phyloP scores from a whole-genome alignment of 2,329 filamentous ascomycete species.

The Neonectria faginata region DNA sequence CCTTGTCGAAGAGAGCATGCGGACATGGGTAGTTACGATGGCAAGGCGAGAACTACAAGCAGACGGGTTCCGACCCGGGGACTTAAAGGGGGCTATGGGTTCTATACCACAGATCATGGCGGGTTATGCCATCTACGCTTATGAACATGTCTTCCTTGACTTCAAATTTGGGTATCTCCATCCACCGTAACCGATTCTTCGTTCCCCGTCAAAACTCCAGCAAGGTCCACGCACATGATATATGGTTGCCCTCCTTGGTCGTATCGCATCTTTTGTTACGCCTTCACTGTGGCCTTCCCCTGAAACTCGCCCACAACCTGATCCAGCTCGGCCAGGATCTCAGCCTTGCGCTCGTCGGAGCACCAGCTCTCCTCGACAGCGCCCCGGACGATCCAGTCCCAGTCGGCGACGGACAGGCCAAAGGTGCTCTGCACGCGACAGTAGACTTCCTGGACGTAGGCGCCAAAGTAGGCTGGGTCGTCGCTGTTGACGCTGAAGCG shows the following conservation, averaged over 20 bases:
- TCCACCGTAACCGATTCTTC: background rate
- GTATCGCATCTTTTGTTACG: background rate
- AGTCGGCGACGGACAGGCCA: slow-evolving; percentile 70
- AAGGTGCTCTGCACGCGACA: slow-evolving; percentile 81
- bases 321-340: slow-evolving; percentile 62
- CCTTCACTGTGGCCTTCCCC: slow-evolving; percentile 18
- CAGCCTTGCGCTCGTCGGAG: slow-evolving; percentile 68
- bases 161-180: slow-evolving; percentile 14
- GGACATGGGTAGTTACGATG: slow-evolving; percentile 2
- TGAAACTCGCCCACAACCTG: slow-evolving; percentile 38
- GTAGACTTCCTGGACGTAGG: slow-evolving; percentile 79
- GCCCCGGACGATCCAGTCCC: slow-evolving; percentile 71
- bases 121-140: slow-evolving; percentile 15
- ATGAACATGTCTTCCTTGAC: slow-evolving; percentile 17
- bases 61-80: slow-evolving; percentile 12
- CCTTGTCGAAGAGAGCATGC: background rate
- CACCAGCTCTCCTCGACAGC: slow-evolving; percentile 79
- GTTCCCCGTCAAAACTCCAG: background rate
- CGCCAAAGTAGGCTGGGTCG: slow-evolving; percentile 81
- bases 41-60: slow-evolving; percentile 11
- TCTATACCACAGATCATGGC: slow-evolving; percentile 19
- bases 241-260: background rate
- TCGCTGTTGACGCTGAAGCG: slow-evolving; percentile 80
- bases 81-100: slow-evolving; percentile 15
- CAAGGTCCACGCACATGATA: background rate